A percentile compares a stretch with the other conserved stretches of the same genome.
Evolutionary conservation across 768 basidiomycete species (phyloP).

Genomic region (Collybiopsis luxurians): DNA sequence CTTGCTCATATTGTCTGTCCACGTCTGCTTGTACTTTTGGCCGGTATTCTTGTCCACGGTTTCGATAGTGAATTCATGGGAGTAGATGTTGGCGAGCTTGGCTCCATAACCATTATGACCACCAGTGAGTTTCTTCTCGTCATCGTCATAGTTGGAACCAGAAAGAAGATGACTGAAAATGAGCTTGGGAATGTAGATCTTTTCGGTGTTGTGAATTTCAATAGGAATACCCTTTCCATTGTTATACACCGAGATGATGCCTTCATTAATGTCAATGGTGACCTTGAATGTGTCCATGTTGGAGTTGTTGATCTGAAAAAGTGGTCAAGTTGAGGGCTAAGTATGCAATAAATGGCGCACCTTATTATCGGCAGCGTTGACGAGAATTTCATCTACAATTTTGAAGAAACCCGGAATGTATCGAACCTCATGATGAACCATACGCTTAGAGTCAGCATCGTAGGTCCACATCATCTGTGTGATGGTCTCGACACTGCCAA

Average conservation of each 20-base stretch:
- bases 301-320: conserved; percentile 79
- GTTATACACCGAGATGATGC: conserved; percentile 90
- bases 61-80: conserved; percentile 92
- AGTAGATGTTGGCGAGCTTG: conserved; percentile 98
- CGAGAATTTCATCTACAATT: conserved; percentile 98
- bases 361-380: conserved; percentile 99
- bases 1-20: conserved; percentile 90
- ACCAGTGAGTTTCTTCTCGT: conserved; percentile 97
- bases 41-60: conserved; percentile 84
- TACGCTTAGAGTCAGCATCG: conserved; percentile 78
- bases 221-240: conserved; percentile 96
- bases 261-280: conserved; percentile 78
- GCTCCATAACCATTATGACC: conserved; percentile 99
- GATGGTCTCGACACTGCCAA: conserved; percentile 90
- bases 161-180: conserved; percentile 96
- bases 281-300: conserved; percentile 92
- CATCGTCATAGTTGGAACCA: conserved; percentile 96
- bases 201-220: conserved; percentile 90
- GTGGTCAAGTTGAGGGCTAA: background rate
- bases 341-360: conserved; percentile 37
- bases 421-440: conserved; percentile 79
- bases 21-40: conserved; percentile 95
- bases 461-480: conserved; percentile 93
- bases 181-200: conserved; percentile 93
- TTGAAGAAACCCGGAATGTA: conserved; percentile 99